These are phyloP conservation scores for Entomophthora muscae DNA, from an alignment of 371 early-diverging fungal genomes.

Conservation along the genomic window DNA sequence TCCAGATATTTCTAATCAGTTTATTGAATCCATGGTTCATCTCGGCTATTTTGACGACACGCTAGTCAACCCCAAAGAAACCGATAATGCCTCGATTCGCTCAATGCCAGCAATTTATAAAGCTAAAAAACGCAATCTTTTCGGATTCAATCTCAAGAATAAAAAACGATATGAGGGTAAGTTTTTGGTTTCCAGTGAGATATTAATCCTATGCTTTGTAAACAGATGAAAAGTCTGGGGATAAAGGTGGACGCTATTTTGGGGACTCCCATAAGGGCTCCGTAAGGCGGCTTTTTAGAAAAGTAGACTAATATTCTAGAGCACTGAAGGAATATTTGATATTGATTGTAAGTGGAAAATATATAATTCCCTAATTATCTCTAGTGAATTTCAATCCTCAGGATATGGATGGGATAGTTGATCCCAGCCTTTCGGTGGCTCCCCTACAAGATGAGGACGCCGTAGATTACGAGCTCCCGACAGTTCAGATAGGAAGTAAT, in stretches of 20 bases:
- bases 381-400: not conserved
- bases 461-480: not conserved
- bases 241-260: not conserved
- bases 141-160: conserved; percentile 3
- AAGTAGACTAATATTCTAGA: not conserved
- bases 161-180: not conserved
- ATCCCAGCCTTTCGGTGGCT: not conserved
- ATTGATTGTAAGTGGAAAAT: conserved; percentile 1
- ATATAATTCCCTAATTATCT: not conserved
- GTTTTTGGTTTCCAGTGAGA: too few relatives aligned
- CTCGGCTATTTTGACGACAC: not conserved
- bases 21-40: not conserved
- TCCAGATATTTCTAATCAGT: not conserved
- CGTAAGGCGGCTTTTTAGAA: not conserved
- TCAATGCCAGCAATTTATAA: not conserved
- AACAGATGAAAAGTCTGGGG: conserved; percentile 4
- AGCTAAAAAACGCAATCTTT: not conserved
- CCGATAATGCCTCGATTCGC: conserved; percentile 1
- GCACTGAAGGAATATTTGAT: not conserved
- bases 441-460: not conserved
- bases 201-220: too few relatives aligned
- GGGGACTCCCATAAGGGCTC: not conserved
- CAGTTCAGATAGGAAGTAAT: not conserved
- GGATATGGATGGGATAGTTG: conserved; percentile 5
- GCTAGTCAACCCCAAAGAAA: not conserved